These are phyloP conservation scores for Cercophora sp. DNA, from an alignment of 495 filamentous ascomycete species.

Conservation along the genomic window DNA sequence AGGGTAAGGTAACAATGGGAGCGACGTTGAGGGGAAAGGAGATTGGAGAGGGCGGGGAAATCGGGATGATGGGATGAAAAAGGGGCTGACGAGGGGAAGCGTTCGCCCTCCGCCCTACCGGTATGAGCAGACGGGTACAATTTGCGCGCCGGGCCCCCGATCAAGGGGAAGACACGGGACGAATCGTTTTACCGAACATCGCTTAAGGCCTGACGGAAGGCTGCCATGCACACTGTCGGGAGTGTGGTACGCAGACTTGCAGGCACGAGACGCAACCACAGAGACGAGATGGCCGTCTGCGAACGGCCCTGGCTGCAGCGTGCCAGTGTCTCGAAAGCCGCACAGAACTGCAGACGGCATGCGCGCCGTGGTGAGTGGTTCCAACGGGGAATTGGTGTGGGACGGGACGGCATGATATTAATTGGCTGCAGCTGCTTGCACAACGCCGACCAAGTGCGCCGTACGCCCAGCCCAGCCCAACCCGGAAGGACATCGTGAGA, in stretches of 20 bases:
- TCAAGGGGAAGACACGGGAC: constrained; percentile 1
- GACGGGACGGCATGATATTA: constrained; percentile 22
- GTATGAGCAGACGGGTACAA: constrained; percentile 15
- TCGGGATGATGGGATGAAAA: background rate
- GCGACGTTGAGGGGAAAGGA: constrained; percentile 2
- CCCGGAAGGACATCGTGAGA: constrained; percentile 6
- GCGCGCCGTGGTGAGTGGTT: too few species aligned
- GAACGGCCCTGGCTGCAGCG: background rate
- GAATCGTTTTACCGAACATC: background rate
- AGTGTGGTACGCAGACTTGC: background rate
- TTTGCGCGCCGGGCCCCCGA: constrained; percentile 10
- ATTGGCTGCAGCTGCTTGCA: constrained; percentile 13
- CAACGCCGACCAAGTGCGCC: background rate
- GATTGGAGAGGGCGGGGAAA: background rate
- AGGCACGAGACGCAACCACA: background rate
- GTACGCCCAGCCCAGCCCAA: constrained; percentile 1
- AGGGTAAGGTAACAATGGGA: constrained; percentile 2
- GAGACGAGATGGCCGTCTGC: too few species aligned
- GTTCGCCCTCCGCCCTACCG: constrained; percentile 22
- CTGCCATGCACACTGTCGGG: constrained; percentile 5
- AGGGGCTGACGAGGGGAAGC: background rate
- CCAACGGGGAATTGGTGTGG: constrained; percentile 7
- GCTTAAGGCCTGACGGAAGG: constrained; percentile 6
- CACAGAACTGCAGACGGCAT: too few species aligned
- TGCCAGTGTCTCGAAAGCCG: background rate